phyloP scores from a whole-genome alignment of 495 filamentous ascomycete species.

The Daldinia bambusicola region DNA sequence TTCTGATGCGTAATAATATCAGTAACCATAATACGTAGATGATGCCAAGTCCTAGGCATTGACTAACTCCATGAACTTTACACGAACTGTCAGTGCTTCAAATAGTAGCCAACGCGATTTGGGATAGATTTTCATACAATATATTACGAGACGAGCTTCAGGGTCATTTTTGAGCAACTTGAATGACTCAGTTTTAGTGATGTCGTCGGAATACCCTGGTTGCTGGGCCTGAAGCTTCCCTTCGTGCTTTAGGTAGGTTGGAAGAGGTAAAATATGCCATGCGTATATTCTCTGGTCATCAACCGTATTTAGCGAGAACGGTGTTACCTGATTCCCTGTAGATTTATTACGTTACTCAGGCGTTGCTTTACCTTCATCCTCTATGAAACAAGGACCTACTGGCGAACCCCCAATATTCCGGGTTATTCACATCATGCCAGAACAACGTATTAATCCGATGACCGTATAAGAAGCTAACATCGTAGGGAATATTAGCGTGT shows the following conservation, averaged over 20 bases:
- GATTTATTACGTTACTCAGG: conserved; percentile 1
- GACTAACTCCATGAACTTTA: conserved; percentile 58
- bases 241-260: conserved; percentile 68
- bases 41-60: background rate
- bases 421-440: conserved; percentile 75
- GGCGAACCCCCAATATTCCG: conserved; percentile 83
- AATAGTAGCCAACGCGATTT: background rate
- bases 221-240: conserved; percentile 60
- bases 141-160: conserved; percentile 67
- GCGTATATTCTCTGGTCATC: conserved; percentile 70
- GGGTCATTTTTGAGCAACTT: conserved; percentile 71
- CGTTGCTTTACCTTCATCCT: background rate
- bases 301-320: conserved; percentile 68
- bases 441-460: conserved; percentile 75
- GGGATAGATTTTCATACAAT: conserved; percentile 50
- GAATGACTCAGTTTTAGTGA: conserved; percentile 66
- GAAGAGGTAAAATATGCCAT: conserved; percentile 79
- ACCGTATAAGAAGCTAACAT: conserved; percentile 75
- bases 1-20: conserved; percentile 51
- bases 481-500: conserved; percentile 6
- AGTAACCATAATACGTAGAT: conserved; percentile 1
- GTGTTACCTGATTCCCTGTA: conserved; percentile 72
- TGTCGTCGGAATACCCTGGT: conserved; percentile 61
- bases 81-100: conserved; percentile 9
- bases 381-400: conserved; percentile 60